phyloP scores from a whole-genome alignment of 495 filamentous ascomycete genomes.

The Sordaria brevicollis region DNA sequence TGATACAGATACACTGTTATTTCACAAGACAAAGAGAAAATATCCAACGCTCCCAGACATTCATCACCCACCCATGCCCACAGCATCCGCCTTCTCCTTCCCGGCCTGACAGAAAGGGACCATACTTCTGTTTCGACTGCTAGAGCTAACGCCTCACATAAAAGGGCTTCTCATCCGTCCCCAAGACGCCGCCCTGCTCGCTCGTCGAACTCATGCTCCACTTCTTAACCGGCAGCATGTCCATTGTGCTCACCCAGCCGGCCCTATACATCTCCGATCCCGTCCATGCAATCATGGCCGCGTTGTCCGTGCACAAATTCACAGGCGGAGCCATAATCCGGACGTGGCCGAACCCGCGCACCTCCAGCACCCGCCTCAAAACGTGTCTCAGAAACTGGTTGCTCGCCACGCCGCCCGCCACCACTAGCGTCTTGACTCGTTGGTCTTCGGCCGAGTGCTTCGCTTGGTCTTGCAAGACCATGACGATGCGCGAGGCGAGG shows the following conservation, averaged over 20 bases:
- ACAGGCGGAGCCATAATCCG: constrained; percentile 61
- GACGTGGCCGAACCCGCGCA: constrained; percentile 51
- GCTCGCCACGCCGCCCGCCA: constrained; percentile 82
- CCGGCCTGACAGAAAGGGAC: no score
- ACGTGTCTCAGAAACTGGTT: constrained; percentile 68
- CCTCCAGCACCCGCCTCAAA: constrained; percentile 50
- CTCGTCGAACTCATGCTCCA: constrained; percentile 65
- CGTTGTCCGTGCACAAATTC: constrained; percentile 82
- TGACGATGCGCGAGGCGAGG: constrained; percentile 57
- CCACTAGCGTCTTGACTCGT: constrained; percentile 52
- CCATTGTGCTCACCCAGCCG: constrained; percentile 56
- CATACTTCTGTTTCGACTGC: no score
- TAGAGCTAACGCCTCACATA: not conserved
- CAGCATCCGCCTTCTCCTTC: constrained; percentile 18
- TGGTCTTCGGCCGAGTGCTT: not conserved
- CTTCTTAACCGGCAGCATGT: constrained; percentile 49
- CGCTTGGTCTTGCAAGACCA: constrained; percentile 40
- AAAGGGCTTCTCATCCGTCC: constrained; percentile 21
- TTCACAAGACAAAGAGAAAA: not conserved
- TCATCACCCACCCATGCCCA: not conserved
- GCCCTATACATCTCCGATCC: constrained; percentile 84
- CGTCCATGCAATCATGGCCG: constrained; percentile 97
- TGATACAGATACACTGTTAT: not conserved
- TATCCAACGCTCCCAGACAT: not conserved
- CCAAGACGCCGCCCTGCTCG: constrained; percentile 43